Base-by-base conservation (phyloP, 768 basidiomycete genomes). In the Sarcomyxa edulis region DNA sequence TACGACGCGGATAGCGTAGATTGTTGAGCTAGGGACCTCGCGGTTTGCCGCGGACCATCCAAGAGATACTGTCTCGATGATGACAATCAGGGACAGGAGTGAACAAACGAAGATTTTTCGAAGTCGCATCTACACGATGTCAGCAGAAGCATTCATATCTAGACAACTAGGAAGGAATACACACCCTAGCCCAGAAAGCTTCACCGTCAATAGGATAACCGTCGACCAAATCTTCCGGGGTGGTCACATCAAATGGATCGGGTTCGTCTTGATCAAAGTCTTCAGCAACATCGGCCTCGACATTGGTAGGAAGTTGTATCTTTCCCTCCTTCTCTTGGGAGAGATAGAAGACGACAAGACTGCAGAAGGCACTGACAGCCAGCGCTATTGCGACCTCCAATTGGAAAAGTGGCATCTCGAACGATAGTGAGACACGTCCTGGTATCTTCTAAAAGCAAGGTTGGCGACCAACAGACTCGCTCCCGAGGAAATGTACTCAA, bases 181-280 rank as follows among this genome's bases (percentile, higher is more conserved):
- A 31, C 47, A 74, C 80, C 57, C 64, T 60, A n/a, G 50, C 47
- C 80, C 79, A 81, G 56, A 88, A 88, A 3, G 41, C 58, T 3
- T 64, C 65, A 36, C 73, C 80, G 16, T 84, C 59, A 27, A 86
- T 64, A 6, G 85, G 80, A 37, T 72, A 71, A 3, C 84, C 84
- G 44, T 86, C 80, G 9, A 79, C 43, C 24, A 74, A 47, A 48
- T 91, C 88, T 53, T 83, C 81, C 7, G 78, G 74, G n/a, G 54
- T 76, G 14, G 77, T 73, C n/a, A 91, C 79, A 52, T 78, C 74
- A 51, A 84, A 86, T 8, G 81, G 77, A 49, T 86, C 84, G 1
- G 39, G 49, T 15, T 53, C 51, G 22, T 55, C 51, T 12, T 48
- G 50, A 21, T 47, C 35, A n/a, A 33, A 35, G 14, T 39, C 33